Conservation (phyloP, 2,329 filamentous ascomycete species). For the Colletotrichum neosansevieriae region DNA sequence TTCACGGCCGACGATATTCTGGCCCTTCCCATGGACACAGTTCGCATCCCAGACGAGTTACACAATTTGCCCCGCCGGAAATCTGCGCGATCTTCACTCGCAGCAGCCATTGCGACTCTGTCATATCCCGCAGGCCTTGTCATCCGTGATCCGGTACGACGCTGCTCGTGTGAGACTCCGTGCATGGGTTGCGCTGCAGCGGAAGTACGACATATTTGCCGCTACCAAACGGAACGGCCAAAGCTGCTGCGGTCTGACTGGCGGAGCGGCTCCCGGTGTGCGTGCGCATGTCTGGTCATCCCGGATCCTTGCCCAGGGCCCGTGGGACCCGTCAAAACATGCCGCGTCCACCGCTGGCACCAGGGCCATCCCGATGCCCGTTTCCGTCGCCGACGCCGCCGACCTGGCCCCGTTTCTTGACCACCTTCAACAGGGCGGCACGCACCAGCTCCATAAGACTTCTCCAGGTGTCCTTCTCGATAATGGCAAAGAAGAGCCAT, state of each 20-base stretch:
- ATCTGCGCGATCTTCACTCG: constrained; percentile 48
- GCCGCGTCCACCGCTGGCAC: constrained; percentile 49
- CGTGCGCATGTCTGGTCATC: constrained; percentile 49
- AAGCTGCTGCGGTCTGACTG: constrained; percentile 44
- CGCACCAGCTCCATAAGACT: constrained; percentile 44
- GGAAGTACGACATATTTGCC: constrained; percentile 50
- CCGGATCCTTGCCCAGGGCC: constrained; percentile 50
- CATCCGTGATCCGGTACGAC: constrained; percentile 54
- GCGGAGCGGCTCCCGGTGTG: constrained; percentile 49
- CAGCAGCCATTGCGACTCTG: constrained; percentile 48
- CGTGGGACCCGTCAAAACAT: constrained; percentile 48
- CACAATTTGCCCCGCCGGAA: constrained; percentile 51
- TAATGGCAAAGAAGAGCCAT: constrained; percentile 52
- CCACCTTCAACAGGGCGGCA: constrained; percentile 49
- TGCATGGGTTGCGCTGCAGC: constrained; percentile 52
- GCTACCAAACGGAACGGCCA: constrained; percentile 50
- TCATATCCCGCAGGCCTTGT: constrained; percentile 52
- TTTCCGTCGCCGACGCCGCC: constrained; percentile 46
- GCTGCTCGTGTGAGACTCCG: constrained; percentile 52
- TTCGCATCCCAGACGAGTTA: constrained; percentile 48
- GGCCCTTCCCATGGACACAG: constrained; percentile 47
- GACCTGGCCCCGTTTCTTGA: constrained; percentile 51
- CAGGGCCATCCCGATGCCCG: constrained; percentile 51
- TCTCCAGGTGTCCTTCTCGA: constrained; percentile 46
- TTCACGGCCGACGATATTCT: constrained; percentile 53